Conservation (phyloP, 148 eudicot species). For the Silene latifolia region DNA sequence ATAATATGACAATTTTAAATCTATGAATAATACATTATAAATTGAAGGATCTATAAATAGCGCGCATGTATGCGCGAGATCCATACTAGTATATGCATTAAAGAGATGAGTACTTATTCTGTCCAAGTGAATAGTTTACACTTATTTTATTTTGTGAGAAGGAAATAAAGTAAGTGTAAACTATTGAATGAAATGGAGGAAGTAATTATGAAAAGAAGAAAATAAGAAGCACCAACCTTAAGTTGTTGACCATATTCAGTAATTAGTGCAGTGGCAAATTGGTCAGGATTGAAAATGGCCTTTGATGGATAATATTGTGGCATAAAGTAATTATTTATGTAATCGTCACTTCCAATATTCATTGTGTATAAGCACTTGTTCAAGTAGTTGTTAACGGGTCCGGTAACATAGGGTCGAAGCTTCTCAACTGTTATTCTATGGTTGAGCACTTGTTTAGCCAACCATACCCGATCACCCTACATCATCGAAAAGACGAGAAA, state of each 20-base stretch:
- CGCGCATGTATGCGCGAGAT: no score
- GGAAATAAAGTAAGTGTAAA: no score
- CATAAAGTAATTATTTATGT: conserved; percentile 54
- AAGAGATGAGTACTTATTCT: neutral
- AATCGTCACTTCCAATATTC: conserved; percentile 54
- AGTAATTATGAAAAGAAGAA: neutral
- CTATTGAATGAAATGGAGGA: no score
- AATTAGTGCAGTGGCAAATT: conserved; percentile 33
- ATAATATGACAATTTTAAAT: no score
- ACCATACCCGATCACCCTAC: conserved; percentile 30
- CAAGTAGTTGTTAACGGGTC: conserved; percentile 15
- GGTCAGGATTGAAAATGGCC: conserved; percentile 13
- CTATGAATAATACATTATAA: no score
- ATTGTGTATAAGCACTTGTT: conserved; percentile 24
- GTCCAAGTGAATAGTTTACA: no score
- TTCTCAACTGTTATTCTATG: neutral
- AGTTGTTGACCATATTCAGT: conserved; percentile 31
- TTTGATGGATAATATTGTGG: conserved; percentile 30
- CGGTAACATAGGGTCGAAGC: neutral
- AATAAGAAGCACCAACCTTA: conserved; percentile 19
- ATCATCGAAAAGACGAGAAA: no score
- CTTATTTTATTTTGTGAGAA: no score
- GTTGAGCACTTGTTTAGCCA: conserved; percentile 16
- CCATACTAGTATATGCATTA: neutral
- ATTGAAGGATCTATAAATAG: no score